These are phyloP conservation scores for Gamarada debralockiae DNA, from an alignment of 495 filamentous ascomycete genomes.

Conservation along the genomic window DNA sequence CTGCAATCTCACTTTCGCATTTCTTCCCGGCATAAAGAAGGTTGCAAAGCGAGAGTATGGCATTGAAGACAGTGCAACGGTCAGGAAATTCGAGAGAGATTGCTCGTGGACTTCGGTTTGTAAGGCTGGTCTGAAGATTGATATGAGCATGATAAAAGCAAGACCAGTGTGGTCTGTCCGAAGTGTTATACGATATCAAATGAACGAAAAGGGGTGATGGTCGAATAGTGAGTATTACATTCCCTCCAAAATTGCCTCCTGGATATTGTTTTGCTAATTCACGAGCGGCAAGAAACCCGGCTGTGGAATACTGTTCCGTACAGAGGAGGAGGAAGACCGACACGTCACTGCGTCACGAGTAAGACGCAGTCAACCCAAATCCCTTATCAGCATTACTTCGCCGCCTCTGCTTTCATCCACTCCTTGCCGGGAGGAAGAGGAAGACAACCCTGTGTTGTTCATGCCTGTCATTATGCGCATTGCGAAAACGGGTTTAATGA, in stretches of 20 bases:
- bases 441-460: conserved; percentile 3
- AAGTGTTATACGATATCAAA: conserved; percentile 6
- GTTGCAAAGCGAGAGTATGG: neutral
- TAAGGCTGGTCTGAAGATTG: conserved; percentile 4
- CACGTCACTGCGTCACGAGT: neutral
- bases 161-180: neutral
- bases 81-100: neutral
- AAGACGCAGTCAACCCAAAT: too few species aligned
- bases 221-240: conserved; percentile 3
- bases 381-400: too few species aligned
- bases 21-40: neutral
- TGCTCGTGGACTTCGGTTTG: neutral
- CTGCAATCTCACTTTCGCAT: conserved; percentile 4
- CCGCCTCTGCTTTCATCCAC: too few species aligned
- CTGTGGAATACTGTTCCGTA: conserved; percentile 6
- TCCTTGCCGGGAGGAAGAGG: neutral
- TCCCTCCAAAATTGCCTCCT: neutral
- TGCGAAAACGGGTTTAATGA: too few species aligned
- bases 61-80: neutral
- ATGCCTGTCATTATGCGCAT: conserved; percentile 6
- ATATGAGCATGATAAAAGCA: conserved; percentile 6
- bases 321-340: neutral
- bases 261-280: neutral
- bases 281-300: neutral
- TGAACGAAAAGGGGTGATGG: neutral